Conservation (phyloP, 208 protist species). For the Trypanosoma platydactyli region DNA sequence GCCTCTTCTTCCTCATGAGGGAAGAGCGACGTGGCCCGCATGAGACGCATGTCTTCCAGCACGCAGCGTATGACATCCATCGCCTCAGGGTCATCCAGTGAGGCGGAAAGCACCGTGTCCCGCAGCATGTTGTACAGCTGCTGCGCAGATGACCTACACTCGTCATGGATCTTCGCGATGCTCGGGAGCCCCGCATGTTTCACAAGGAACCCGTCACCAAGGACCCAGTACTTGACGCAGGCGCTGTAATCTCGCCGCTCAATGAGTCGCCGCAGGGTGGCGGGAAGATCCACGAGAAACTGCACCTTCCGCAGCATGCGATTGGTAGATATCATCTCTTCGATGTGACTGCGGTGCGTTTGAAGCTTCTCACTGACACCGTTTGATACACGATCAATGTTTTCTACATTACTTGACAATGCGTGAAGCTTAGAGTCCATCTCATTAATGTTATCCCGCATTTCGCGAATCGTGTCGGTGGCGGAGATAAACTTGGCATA, state of each 20-base stretch:
- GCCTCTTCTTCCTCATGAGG: constrained; percentile 16
- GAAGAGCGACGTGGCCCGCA: constrained; percentile 78
- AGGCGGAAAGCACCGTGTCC: constrained; percentile 54
- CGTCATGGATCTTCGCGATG: constrained; percentile 56
- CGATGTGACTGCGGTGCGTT: constrained; percentile 64
- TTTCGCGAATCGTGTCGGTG: constrained; percentile 96
- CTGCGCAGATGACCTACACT: constrained; percentile 48
- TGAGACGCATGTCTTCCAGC: constrained; percentile 77
- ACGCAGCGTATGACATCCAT: constrained; percentile 72
- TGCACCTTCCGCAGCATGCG: constrained; percentile 80
- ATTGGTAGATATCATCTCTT: constrained; percentile 68
- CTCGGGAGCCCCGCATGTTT: constrained; percentile 62
- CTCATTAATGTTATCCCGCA: constrained; percentile 87
- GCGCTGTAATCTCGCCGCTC: constrained; percentile 53
- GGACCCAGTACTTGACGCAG: constrained; percentile 79
- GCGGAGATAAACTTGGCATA: constrained; percentile 99
- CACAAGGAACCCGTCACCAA: constrained; percentile 69
- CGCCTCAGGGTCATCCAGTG: constrained; percentile 78
- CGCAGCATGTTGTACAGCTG: constrained; percentile 71
- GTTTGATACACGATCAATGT: constrained; percentile 69
- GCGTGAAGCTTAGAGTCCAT: constrained; percentile 87
- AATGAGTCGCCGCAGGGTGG: constrained; percentile 62
- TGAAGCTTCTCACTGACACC: constrained; percentile 60
- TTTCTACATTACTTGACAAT: constrained; percentile 69
- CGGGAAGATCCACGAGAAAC: constrained; percentile 77